Conservation (phyloP, 441 rosid species). For the Brassica balearica region DNA sequence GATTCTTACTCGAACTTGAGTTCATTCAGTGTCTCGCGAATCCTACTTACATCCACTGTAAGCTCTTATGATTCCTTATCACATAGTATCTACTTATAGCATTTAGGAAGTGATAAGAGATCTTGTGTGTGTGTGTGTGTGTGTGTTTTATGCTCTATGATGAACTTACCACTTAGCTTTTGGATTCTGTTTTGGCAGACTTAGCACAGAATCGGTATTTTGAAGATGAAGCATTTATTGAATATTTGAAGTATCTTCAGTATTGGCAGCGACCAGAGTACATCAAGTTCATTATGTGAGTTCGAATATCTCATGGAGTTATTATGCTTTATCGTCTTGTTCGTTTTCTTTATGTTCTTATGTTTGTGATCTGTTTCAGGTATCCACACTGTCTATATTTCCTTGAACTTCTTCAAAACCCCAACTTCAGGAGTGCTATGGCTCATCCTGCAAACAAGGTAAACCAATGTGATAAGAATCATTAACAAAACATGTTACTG, state of each 20-base stretch:
- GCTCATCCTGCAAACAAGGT: conserved; percentile 99
- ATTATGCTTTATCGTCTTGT: background rate
- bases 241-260: conserved; percentile 92
- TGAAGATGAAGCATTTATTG: conserved; percentile 96
- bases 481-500: background rate
- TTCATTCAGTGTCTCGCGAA: conserved; percentile 96
- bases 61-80: conserved; percentile 30
- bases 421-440: conserved; percentile 92
- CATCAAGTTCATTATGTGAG: conserved; percentile 90
- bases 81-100: background rate
- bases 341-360: conserved; percentile 27
- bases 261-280: conserved; percentile 98
- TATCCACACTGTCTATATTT: conserved; percentile 94
- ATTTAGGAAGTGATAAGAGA: conserved; percentile 9
- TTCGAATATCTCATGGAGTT: background rate
- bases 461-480: conserved; percentile 18
- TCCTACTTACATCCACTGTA: conserved; percentile 97
- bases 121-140: conserved; percentile 7
- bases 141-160: background rate
- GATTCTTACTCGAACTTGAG: conserved; percentile 90
- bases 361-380: conserved; percentile 57
- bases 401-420: conserved; percentile 97
- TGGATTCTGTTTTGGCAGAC: conserved; percentile 54
- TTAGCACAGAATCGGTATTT: conserved; percentile 98
- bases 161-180: conserved; percentile 4